A percentile compares a stretch with the other conserved stretches of the same genome.
These are phyloP conservation scores for Jatropha curcas DNA, from an alignment of 345 rosid genomes.

Conservation along the genomic window DNA sequence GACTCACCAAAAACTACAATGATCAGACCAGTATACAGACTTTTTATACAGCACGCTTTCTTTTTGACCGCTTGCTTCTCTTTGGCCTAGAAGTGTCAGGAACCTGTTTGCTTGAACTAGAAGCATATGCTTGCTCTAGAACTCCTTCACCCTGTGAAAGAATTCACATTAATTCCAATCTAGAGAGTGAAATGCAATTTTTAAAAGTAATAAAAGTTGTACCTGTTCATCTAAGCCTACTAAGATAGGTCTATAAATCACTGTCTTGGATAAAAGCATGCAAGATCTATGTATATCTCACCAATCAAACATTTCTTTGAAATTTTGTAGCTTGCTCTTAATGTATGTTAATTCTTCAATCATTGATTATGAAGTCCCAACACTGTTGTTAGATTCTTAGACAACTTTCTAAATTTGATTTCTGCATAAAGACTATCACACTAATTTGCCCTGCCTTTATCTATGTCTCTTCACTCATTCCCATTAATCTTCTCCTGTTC, in stretches of 20 bases:
- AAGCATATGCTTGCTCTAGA: conserved; percentile 71
- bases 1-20: conserved; percentile 47
- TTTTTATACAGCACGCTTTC: conserved; percentile 73
- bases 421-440: not conserved
- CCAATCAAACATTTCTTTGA: not conserved
- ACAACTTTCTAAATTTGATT: conserved; percentile 1
- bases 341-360: conserved; percentile 2
- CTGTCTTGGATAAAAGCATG: not conserved
- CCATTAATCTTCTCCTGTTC: not conserved
- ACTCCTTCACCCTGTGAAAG: conserved; percentile 60
- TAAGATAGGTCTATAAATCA: not conserved
- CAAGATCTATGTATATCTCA: not conserved
- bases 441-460: not conserved
- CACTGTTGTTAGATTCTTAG: not conserved
- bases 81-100: conserved; percentile 63
- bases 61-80: conserved; percentile 88
- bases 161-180: conserved; percentile 16
- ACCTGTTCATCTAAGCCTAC: not conserved
- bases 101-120: conserved; percentile 54
- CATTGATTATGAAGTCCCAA: conserved; percentile 1
- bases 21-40: conserved; percentile 16
- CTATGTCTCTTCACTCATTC: not conserved
- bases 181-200: not conserved
- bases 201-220: not conserved
- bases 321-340: not conserved